Conservation (phyloP, 2,329 filamentous ascomycete genomes). For the Basipetospora sp. region DNA sequence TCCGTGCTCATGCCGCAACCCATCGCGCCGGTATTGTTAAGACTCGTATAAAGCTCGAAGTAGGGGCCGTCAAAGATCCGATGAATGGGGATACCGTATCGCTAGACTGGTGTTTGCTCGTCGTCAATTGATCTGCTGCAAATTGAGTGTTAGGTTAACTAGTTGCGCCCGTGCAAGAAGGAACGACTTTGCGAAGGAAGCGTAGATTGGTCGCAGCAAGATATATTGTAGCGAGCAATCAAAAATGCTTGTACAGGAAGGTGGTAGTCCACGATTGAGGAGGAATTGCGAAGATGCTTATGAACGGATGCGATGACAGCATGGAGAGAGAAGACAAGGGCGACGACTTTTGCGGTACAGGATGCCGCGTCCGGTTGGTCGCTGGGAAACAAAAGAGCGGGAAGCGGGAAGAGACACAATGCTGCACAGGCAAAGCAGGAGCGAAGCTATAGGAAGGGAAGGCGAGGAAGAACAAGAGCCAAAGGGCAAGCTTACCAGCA, state of each 20-base stretch:
- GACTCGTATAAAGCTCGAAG: too few species aligned
- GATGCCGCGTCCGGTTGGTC: neutral
- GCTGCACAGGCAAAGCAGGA: too few species aligned
- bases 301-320: too few species aligned
- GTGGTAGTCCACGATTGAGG: too few species aligned
- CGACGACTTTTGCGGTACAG: too few species aligned
- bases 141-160: neutral
- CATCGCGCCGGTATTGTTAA: slow-evolving; percentile 51
- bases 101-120: neutral
- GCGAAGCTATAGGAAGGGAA: too few species aligned
- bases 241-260: too few species aligned
- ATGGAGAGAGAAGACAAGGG: too few species aligned
- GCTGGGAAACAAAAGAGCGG: slow-evolving; percentile 2
- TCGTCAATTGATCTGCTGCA: slow-evolving; percentile 2
- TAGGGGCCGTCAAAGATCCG: too few species aligned
- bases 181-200: neutral
- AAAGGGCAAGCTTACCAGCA: neutral
- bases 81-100: neutral
- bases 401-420: neutral
- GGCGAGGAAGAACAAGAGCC: neutral
- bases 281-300: too few species aligned
- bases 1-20: slow-evolving; percentile 99
- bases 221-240: too few species aligned
- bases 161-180: neutral
- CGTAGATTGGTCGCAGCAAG: neutral